Conservation (phyloP, 2,329 filamentous ascomycete genomes). For the Botryotinia calthae region DNA sequence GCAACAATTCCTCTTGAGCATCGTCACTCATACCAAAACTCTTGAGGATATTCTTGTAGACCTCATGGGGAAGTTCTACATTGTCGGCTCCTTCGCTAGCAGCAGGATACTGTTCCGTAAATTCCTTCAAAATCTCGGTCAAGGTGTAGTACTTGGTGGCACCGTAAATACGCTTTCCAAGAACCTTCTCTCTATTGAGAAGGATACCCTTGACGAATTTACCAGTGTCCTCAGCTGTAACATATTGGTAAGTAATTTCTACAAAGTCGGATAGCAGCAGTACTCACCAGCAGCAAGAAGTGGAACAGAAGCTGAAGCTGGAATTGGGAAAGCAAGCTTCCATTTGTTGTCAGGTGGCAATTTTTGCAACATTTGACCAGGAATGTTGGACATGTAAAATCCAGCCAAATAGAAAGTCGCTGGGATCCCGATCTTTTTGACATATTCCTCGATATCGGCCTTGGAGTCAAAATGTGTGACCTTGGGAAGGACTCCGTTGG, state of each 20-base stretch:
- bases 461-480: slow-evolving; percentile 44
- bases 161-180: slow-evolving; percentile 46
- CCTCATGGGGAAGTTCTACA: slow-evolving; percentile 41
- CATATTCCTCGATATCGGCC: slow-evolving; percentile 41
- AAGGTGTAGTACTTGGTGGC: slow-evolving; percentile 45
- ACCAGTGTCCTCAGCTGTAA: slow-evolving; percentile 38
- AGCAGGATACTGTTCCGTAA: slow-evolving; percentile 43
- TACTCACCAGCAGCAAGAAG: slow-evolving; percentile 35
- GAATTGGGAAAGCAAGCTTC: slow-evolving; percentile 34
- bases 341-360: slow-evolving; percentile 36
- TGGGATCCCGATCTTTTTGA: slow-evolving; percentile 42
- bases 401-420: slow-evolving; percentile 50
- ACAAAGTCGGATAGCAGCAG: not conserved
- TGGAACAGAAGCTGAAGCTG: slow-evolving; percentile 37
- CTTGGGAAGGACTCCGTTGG: slow-evolving; percentile 42
- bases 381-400: slow-evolving; percentile 52
- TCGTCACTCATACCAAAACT: slow-evolving; percentile 42
- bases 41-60: slow-evolving; percentile 43
- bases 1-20: slow-evolving; percentile 49
- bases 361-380: slow-evolving; percentile 32
- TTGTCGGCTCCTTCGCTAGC: slow-evolving; percentile 42
- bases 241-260: not conserved
- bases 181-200: slow-evolving; percentile 39
- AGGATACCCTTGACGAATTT: slow-evolving; percentile 39
- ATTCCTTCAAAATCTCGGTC: slow-evolving; percentile 42